Evolutionary conservation across 192 early-diverging fungal genomes (phyloP).

Genomic region (Glomus cerebriforme): DNA sequence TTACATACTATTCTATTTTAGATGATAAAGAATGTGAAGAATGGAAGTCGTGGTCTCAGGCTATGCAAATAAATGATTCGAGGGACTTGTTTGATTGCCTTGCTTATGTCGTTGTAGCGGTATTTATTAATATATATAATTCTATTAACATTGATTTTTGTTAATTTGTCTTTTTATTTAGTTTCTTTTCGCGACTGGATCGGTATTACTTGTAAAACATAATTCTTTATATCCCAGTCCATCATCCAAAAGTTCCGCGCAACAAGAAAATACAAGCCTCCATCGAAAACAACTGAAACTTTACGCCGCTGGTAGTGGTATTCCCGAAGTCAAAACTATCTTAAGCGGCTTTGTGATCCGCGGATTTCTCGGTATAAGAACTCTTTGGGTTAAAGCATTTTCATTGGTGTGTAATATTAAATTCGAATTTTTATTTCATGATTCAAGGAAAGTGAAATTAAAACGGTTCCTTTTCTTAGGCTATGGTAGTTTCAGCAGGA

Average conservation of each 20-base stretch:
- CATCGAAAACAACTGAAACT: slow-evolving; percentile 40
- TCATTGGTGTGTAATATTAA: slow-evolving; percentile 62
- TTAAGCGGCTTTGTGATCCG: slow-evolving; percentile 91
- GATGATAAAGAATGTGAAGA: not conserved
- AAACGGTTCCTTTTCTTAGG: slow-evolving; percentile 34
- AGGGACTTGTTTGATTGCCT: not conserved
- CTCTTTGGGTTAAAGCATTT: slow-evolving; percentile 88
- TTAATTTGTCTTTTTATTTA: slow-evolving; percentile 32
- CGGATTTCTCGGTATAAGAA: slow-evolving; percentile 90
- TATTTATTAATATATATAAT: not conserved
- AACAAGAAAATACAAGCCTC: not conserved
- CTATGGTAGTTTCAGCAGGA: slow-evolving; percentile 84
- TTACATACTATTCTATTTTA: not conserved
- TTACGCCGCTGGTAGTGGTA: slow-evolving; percentile 91
- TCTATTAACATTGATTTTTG: slow-evolving; percentile 1
- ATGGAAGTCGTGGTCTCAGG: slow-evolving; percentile 4
- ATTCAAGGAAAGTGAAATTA: not conserved
- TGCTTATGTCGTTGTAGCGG: slow-evolving; percentile 11
- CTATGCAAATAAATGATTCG: not conserved
- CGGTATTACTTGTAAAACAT: slow-evolving; percentile 10
- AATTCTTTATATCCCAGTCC: slow-evolving; percentile 50
- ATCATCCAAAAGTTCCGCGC: not conserved
- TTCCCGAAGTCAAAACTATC: slow-evolving; percentile 87
- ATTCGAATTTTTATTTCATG: not conserved
- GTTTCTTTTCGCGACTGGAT: not conserved